Base-by-base conservation (phyloP, 306 rosid genomes). In the Prunus armeniaca region DNA sequence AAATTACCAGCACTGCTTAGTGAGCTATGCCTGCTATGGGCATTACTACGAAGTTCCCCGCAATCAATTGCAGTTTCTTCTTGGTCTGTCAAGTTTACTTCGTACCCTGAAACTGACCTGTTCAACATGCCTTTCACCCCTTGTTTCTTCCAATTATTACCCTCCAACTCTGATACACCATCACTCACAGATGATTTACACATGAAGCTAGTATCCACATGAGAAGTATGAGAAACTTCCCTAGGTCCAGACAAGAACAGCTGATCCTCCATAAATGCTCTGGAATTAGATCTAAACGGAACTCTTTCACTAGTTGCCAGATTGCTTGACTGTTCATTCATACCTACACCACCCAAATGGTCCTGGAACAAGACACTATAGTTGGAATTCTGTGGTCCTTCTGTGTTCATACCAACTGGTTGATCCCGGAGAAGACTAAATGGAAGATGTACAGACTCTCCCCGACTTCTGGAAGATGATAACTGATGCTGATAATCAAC, bases 1-100 rank as follows among this genome's bases (percentile, higher is more conserved):
- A 50, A 11, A 52, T 72, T 87, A 89, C 93, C 93, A 55, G 89
- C 84, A 82, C 91, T 87, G 76, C 93, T 84, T 75, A 83, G 56
- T 46, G 93, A 89, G 79, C 91, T 89, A 65, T 84, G 89, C 82
- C 91, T 87, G 72, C 91, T 84, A 65, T 89, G 89, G 69, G 86
- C 65, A 71, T 80, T 78, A 73, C 70, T 61, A 62, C 84, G 83
- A 71, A 81, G 81, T 67, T 89, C 93, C 84, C 78, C 69, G 19
- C 76, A 34, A 79, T 77, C 78, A 80, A 81, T 56, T 19, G 80
- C 25, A 78, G 67, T 79, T 75, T 87, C 89, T 60, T 78, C 82
- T 84, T 78, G 89, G 55, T 82, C 89, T 5, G 81, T 76, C 77
- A 79, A 62, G 67, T 87, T 45, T 17, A 51, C 88, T 51, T 87